Base-by-base conservation (phyloP, 805 yeast genomes). In the Lachancea sp. region DNA sequence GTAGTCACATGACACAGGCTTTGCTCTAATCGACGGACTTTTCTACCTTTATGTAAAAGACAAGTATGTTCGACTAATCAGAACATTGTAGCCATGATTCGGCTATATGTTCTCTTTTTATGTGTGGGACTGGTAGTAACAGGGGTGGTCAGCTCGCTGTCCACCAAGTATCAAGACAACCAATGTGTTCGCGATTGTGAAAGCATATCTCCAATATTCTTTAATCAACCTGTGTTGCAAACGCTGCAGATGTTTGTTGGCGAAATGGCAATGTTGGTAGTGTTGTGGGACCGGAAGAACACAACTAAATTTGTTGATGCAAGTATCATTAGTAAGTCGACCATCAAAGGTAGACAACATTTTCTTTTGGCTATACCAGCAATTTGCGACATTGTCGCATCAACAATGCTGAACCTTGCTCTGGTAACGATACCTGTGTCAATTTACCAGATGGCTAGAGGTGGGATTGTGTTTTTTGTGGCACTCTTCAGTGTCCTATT, bases 381-480 rank as follows among this genome's bases (percentile, higher is more conserved):
- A 1, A 54, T 72, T 7, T 81, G 88, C 60, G 94, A 84, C 58
- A 68, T 83, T 36, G 51, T 71, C 26, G 90, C 81, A 3, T 84
- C 94, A 1, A 83, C 92, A 0, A 61, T 84, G 48, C 71, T 83
- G 77, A 80, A 83, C 51, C 57, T 83, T n/a, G 92, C 92, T 0
- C 67, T 84, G 45, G 58, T 82, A 18, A 78, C 77, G 59, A 78
- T 80, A 1, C 90, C 92, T 0, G 92, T 83, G 7, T 80, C 88
- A 1, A 72, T 83, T 36, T 84, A 83, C 59, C 94, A 84, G 58
- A 84, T 84, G 94, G 78, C 83, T n/a, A 67, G 94, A 48, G 92
- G 94, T 2, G 75, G 87, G 0, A 64, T 83, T 30, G 84, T 84
- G 31, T 61, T 84, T 30, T 83, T 82, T 62, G 94, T 83, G 18